These are phyloP conservation scores for Alternaria sp. DNA, from an alignment of 2,329 filamentous ascomycete species.

Conservation along the genomic window DNA sequence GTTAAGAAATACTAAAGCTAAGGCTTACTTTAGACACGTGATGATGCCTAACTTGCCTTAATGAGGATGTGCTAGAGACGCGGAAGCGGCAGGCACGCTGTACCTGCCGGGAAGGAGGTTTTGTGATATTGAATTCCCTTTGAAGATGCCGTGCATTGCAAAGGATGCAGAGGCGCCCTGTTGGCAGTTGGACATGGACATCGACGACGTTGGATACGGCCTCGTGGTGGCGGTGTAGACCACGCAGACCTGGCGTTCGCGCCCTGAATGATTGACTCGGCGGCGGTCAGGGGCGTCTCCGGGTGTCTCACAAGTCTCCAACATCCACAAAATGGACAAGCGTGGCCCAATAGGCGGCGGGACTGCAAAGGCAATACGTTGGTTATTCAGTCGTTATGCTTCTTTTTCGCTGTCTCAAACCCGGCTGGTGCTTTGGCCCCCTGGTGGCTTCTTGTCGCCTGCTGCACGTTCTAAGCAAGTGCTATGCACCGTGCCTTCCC, in stretches of 20 bases:
- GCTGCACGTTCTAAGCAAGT: slow-evolving; percentile 25
- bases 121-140: background rate
- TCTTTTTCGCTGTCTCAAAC: slow-evolving; percentile 21
- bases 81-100: background rate
- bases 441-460: slow-evolving; percentile 28
- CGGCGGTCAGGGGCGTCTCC: slow-evolving; percentile 28
- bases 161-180: background rate
- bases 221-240: slow-evolving; percentile 22
- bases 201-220: slow-evolving; percentile 10
- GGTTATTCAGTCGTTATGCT: slow-evolving; percentile 14
- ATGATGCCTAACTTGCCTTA: background rate
- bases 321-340: slow-evolving; percentile 10
- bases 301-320: slow-evolving; percentile 20
- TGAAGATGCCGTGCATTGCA: background rate
- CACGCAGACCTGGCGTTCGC: slow-evolving; percentile 30
- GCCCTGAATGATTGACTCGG: slow-evolving; percentile 16
- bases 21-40: background rate
- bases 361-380: slow-evolving; percentile 15
- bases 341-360: slow-evolving; percentile 20
- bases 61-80: background rate
- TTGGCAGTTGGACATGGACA: slow-evolving; percentile 19
- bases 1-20: too few species aligned
- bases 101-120: background rate
- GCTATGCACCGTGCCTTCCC: slow-evolving; percentile 25
- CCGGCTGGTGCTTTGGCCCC: slow-evolving; percentile 24